Conservation (phyloP, 495 filamentous ascomycete genomes). For the Cercophora scortea region DNA sequence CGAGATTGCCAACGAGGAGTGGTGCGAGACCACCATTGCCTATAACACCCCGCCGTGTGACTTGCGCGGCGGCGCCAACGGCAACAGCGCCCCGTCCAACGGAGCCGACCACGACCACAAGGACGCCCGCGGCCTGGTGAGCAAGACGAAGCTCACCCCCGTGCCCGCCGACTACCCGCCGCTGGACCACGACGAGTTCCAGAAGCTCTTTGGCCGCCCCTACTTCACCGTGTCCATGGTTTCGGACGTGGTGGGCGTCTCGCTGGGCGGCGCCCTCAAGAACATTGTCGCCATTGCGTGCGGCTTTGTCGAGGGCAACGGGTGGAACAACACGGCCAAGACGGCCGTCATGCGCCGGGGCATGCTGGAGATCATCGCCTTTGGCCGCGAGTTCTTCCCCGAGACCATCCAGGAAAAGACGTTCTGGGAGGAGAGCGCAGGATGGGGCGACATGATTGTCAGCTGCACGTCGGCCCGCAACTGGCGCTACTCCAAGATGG, state of each 20-base stretch:
- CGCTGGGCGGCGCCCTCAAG: constrained; percentile 91
- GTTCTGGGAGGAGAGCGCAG: constrained; percentile 93
- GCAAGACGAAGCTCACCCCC: constrained; percentile 58
- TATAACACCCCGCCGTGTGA: constrained; percentile 86
- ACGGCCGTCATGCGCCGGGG: constrained; percentile 95
- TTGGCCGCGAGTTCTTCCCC: constrained; percentile 86
- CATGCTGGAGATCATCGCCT: constrained; percentile 88
- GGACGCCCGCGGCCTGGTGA: constrained; percentile 52
- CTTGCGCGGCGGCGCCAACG: constrained; percentile 39
- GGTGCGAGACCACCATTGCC: constrained; percentile 92
- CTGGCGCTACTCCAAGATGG: constrained; percentile 86
- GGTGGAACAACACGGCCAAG: constrained; percentile 98
- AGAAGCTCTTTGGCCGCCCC: constrained; percentile 84
- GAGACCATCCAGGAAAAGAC: constrained; percentile 70
- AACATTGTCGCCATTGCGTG: constrained; percentile 94
- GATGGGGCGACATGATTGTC: constrained; percentile 94
- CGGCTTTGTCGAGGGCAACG: constrained; percentile 89
- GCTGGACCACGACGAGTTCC: constrained; percentile 69
- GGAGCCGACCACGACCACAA: constrained; percentile 42
- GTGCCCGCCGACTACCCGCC: constrained; percentile 74
- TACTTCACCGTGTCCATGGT: constrained; percentile 97
- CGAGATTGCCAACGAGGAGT: constrained; percentile 91
- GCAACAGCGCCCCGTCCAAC: constrained; percentile 50
- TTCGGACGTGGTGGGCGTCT: constrained; percentile 89
- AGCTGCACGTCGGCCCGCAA: constrained; percentile 87